A percentile compares a stretch with the other conserved stretches of the same genome.
Evolutionary conservation across 2,329 filamentous ascomycete genomes (phyloP).

Genomic region (Metarhizium guizhouense): DNA sequence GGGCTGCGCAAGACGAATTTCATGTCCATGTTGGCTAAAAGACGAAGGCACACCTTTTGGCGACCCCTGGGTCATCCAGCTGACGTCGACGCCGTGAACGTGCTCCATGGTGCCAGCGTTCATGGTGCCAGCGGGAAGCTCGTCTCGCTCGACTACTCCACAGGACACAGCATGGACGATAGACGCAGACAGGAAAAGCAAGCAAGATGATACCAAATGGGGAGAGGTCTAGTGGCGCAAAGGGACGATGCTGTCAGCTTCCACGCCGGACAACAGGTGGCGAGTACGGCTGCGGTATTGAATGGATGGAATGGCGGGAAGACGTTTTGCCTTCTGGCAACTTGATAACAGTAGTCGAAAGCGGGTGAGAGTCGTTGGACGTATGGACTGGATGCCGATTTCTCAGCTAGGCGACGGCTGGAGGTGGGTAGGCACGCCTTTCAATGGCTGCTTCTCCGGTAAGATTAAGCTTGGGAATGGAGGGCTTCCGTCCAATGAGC

Average conservation of each 20-base stretch:
- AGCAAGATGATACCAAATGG: neutral
- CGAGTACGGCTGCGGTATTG: neutral
- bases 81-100: constrained; percentile 75
- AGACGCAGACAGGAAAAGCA: neutral
- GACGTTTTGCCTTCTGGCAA: neutral
- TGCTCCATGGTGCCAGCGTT: constrained; percentile 61
- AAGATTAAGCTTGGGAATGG: neutral
- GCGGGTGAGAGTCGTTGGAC: neutral
- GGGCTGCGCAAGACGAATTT: neutral
- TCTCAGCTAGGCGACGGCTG: neutral
- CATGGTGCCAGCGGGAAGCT: constrained; percentile 41
- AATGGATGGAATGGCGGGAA: neutral
- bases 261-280: neutral
- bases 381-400: neutral
- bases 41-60: constrained; percentile 55
- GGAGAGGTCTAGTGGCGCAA: neutral
- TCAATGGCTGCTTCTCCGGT: neutral
- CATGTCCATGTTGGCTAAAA: neutral
- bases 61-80: constrained; percentile 77
- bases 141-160: neutral
- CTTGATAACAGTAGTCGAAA: neutral
- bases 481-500: neutral
- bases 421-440: neutral
- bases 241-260: neutral
- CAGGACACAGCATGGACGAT: constrained; percentile 1